Evolutionary conservation across 768 basidiomycete genomes (phyloP).

Genomic region (Leccinum aurantiacum): DNA sequence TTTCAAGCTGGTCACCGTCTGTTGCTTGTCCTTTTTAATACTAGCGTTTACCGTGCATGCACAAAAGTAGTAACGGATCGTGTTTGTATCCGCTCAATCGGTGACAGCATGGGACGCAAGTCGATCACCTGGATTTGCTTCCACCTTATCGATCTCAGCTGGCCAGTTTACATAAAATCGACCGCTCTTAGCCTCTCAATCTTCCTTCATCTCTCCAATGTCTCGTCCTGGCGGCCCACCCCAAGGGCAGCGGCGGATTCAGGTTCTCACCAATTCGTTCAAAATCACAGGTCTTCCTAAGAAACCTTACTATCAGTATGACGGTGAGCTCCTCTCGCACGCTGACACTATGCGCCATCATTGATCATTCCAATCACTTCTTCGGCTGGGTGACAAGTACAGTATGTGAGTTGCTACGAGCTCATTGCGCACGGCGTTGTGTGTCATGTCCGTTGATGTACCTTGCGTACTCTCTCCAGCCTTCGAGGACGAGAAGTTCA

Average conservation of each 20-base stretch:
- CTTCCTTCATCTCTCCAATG: conserved; percentile 17
- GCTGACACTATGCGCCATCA: conserved; percentile 1
- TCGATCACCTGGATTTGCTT: conserved; percentile 8
- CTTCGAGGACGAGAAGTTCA: conserved; percentile 15
- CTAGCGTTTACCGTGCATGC: conserved; percentile 11
- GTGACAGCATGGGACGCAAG: background rate
- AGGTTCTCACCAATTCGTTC: conserved; percentile 37
- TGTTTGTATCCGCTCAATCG: background rate
- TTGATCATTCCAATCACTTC: conserved; percentile 10
- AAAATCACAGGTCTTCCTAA: conserved; percentile 29
- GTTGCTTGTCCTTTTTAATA: conserved; percentile 19
- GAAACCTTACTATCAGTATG: conserved; percentile 32
- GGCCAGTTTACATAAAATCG: conserved; percentile 11
- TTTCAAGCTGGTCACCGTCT: conserved; percentile 25
- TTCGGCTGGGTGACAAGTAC: background rate
- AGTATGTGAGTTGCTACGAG: conserved; percentile 30
- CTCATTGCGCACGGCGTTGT: background rate
- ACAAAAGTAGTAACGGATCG: background rate
- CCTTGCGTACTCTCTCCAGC: conserved; percentile 8
- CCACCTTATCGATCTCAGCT: conserved; percentile 27
- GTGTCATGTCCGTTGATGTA: conserved; percentile 1
- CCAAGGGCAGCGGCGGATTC: conserved; percentile 17
- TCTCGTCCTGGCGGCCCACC: conserved; percentile 20
- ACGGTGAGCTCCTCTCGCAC: conserved; percentile 26
- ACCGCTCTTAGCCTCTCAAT: background rate